Evolutionary conservation across 2,329 filamentous ascomycete genomes (phyloP), one percentile per base, ranked within the genome.

Genomic region (Bertia moriformis): DNA sequence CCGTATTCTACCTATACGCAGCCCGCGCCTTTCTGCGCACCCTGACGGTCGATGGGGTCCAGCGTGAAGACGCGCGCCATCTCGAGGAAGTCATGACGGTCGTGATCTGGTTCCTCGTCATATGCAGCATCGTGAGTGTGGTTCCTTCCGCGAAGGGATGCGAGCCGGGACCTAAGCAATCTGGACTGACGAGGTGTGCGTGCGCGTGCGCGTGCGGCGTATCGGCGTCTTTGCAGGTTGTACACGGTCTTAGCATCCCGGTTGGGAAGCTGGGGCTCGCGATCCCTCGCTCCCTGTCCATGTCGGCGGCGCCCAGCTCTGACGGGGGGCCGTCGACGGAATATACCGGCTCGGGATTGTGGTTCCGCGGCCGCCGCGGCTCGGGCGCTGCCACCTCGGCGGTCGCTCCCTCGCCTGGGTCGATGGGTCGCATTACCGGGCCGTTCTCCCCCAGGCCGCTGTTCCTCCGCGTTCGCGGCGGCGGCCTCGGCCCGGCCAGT

Each of bases 1-100:
- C 86, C 1, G 72, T 94, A 15, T 95, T 93, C 54, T 94, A 95
- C 53, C 67, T 95, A 4, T 93, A 87, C 51, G 66, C 94, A 44
- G 79, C 73, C 30, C 57, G 83, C 1, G 83, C 93, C 18, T 94
- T 88, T 43, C 63, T 95, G 38, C 59, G 55, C 19, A 59, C 42
- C 2, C 50, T 73, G n/a, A 71, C 67, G 0, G 70, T 75, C 4
- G 62, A 83, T 39, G 78, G 73, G 0, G 51, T 68, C 20, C 60
- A 73, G 13, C 67, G 84, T 19, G 63, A 67, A 24, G 85, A 93
- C 51, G 79, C 85, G 0, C 58, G 61, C 20, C 59, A 69, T 5
- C 60, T 93, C 1, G 65, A 65, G 3, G 83, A 93, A 45, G 66
- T 73, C 0, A 69, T 85, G 39, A 66, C 65, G 2, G 66, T 89